phyloP scores from a whole-genome alignment of 306 rosid species.

The Chamaecrista fasciculata region DNA sequence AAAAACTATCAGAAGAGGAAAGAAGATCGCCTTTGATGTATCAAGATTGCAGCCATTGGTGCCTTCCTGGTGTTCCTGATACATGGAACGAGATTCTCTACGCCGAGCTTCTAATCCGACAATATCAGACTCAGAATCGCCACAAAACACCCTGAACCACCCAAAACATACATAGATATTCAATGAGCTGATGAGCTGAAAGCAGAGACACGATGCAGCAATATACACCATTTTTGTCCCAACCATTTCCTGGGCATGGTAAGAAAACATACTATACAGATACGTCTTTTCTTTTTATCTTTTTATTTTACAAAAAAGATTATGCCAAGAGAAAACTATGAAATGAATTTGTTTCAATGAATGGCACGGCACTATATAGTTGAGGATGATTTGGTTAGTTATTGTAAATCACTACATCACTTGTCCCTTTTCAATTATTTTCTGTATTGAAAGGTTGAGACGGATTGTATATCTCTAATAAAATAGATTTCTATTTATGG shows the following conservation, averaged over 20 bases:
- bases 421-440: slow-evolving; percentile 15
- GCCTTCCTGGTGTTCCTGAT: slow-evolving; percentile 98
- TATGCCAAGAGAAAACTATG: slow-evolving; percentile 23
- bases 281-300: slow-evolving; percentile 3
- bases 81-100: slow-evolving; percentile 84
- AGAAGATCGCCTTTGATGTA: slow-evolving; percentile 52
- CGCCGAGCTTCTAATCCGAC: slow-evolving; percentile 61
- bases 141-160: slow-evolving; percentile 46
- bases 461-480: slow-evolving; percentile 46
- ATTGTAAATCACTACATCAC: slow-evolving; percentile 27
- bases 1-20: slow-evolving; percentile 51
- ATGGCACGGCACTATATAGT: slow-evolving; percentile 9
- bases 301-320: slow-evolving; percentile 1
- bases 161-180: slow-evolving; percentile 20
- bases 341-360: slow-evolving; percentile 40
- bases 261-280: slow-evolving; percentile 26
- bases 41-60: slow-evolving; percentile 99
- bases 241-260: slow-evolving; percentile 23
- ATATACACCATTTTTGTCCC: slow-evolving; percentile 25
- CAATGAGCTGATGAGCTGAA: slow-evolving; percentile 19
- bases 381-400: slow-evolving; percentile 27
- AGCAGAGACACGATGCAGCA: slow-evolving; percentile 17
- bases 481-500: slow-evolving; percentile 24
- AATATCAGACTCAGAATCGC: slow-evolving; percentile 39
- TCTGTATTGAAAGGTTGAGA: slow-evolving; percentile 35